Evolutionary conservation across 176 grass and related monocot species (phyloP).

Genomic region (Areca catechu): DNA sequence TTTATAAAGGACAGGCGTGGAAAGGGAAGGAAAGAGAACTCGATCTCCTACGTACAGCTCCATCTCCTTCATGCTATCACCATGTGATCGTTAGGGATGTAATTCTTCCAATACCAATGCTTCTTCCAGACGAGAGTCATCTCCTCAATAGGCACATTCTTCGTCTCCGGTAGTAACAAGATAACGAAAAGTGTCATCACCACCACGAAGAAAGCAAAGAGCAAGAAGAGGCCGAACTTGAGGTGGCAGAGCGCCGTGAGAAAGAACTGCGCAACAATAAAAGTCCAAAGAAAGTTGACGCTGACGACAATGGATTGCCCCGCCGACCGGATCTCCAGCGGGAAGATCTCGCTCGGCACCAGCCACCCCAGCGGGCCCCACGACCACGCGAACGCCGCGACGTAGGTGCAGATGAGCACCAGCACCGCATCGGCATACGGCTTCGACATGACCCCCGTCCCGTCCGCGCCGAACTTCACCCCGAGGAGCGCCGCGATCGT

Average conservation of each 20-base stretch:
- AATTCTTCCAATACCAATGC: constrained; percentile 10
- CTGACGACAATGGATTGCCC: constrained; percentile 8
- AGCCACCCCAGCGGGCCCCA: constrained; percentile 61
- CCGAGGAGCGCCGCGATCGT: constrained; percentile 38
- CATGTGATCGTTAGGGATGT: not conserved
- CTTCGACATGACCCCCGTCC: constrained; percentile 11
- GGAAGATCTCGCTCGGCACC: constrained; percentile 85
- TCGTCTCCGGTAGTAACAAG: constrained; percentile 1
- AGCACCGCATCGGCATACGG: constrained; percentile 22
- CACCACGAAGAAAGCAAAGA: not conserved
- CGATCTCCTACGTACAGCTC: no score
- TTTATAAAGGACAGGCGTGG: no score
- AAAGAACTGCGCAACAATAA: constrained; percentile 10
- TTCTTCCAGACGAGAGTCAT: constrained; percentile 1
- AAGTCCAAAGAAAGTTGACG: constrained; percentile 10
- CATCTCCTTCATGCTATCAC: no score
- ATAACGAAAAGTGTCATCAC: not conserved
- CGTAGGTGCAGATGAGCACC: constrained; percentile 49
- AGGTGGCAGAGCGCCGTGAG: constrained; percentile 7
- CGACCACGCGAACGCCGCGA: constrained; percentile 56
- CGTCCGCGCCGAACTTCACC: constrained; percentile 26
- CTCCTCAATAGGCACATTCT: constrained; percentile 12
- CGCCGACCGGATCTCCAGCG: constrained; percentile 45
- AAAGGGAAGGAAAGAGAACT: no score
- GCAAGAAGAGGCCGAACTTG: constrained; percentile 7